These are phyloP conservation scores for Hymenoscyphus salicellus DNA, from an alignment of 2,329 filamentous ascomycete species.

Conservation along the genomic window DNA sequence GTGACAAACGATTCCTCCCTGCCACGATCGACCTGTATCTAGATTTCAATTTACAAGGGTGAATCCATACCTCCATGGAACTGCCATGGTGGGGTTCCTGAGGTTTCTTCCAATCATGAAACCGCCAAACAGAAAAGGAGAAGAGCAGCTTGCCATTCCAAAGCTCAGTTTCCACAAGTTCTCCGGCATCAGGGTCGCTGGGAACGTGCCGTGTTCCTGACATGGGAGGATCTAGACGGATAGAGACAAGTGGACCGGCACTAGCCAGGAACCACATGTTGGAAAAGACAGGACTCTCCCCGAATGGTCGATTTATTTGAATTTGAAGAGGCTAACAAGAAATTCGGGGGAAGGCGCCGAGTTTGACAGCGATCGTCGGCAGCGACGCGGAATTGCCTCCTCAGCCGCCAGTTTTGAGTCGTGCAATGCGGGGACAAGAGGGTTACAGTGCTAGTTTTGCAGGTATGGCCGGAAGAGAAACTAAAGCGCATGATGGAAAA, in stretches of 20 bases:
- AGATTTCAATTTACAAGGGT: background rate
- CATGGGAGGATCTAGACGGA: background rate
- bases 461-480: background rate
- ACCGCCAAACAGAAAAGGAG: background rate
- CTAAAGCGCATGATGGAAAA: background rate
- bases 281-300: background rate
- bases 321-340: background rate
- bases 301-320: background rate
- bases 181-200: background rate
- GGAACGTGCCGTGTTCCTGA: background rate
- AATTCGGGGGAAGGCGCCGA: background rate
- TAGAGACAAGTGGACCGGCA: background rate
- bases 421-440: background rate
- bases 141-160: background rate
- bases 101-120: background rate
- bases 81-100: background rate
- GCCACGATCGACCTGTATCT: conserved; percentile 1
- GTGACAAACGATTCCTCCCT: background rate
- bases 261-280: background rate
- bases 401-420: background rate
- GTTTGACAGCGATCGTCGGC: background rate
- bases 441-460: background rate
- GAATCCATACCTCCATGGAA: background rate
- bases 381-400: background rate
- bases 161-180: background rate